Conservation (phyloP, 78 protist species). For the Mastigamoeba balamuthi region DNA sequence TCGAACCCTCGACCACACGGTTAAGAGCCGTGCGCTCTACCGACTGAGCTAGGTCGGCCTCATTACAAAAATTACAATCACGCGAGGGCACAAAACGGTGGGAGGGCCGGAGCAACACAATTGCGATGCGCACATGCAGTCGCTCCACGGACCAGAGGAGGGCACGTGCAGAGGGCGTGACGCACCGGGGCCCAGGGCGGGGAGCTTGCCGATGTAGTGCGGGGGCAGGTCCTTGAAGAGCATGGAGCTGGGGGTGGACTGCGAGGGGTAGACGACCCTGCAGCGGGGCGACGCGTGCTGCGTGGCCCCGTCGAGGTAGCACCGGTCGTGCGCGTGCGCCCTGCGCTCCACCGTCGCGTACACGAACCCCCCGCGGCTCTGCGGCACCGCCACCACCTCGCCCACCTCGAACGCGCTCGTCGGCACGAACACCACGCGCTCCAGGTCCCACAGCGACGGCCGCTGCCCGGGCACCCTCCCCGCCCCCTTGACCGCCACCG, state of each 20-base stretch:
- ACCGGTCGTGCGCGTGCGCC: background rate
- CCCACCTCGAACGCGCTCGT: background rate
- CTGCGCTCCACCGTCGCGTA: slow-evolving; percentile 12
- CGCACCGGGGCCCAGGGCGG: slow-evolving; percentile 1
- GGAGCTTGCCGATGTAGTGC: slow-evolving; percentile 27
- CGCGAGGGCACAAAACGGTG: no score
- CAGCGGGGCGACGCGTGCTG: slow-evolving; percentile 21
- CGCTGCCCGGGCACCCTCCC: no score
- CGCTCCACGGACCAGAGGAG: no score
- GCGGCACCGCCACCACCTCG: slow-evolving; percentile 32
- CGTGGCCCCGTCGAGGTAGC: slow-evolving; percentile 27
- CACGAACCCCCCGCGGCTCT: slow-evolving; percentile 36
- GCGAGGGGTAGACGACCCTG: slow-evolving; percentile 35
- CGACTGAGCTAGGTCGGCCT: slow-evolving; percentile 58
- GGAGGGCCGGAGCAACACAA: no score
- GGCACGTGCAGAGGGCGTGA: no score
- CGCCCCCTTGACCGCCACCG: no score
- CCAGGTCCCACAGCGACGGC: no score
- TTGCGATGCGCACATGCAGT: no score
- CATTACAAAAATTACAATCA: no score
- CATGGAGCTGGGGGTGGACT: slow-evolving; percentile 12
- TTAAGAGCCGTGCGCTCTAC: slow-evolving; percentile 51
- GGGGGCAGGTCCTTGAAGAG: slow-evolving; percentile 36
- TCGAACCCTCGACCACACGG: slow-evolving; percentile 50
- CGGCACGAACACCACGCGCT: slow-evolving; percentile 21